These are phyloP conservation scores for Colletotrichum ledebouriae DNA, from an alignment of 2,329 filamentous ascomycete genomes.

Conservation along the genomic window DNA sequence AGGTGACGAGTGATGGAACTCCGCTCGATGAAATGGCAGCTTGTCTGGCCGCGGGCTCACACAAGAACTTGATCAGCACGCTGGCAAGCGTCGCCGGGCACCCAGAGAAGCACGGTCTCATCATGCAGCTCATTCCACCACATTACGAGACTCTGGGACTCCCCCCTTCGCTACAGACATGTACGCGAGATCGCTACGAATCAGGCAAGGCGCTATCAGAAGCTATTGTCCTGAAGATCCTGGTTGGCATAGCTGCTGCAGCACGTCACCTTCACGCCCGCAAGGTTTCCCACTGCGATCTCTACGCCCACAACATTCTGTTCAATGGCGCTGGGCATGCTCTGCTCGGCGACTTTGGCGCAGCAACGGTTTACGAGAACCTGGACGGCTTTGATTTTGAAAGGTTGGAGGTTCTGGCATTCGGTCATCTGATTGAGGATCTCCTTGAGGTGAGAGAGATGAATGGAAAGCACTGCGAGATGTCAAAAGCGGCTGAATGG, in stretches of 20 bases:
- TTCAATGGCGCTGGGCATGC: conserved; percentile 57
- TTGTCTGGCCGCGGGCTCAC: conserved; percentile 59
- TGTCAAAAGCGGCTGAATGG: conserved; percentile 35
- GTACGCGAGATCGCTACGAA: conserved; percentile 60
- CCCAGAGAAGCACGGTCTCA: conserved; percentile 57
- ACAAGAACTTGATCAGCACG: conserved; percentile 60
- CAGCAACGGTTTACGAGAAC: conserved; percentile 59
- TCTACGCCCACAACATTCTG: conserved; percentile 64
- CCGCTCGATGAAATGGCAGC: conserved; percentile 64
- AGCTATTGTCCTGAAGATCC: conserved; percentile 51
- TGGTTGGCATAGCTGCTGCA: conserved; percentile 57
- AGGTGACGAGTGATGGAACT: conserved; percentile 61
- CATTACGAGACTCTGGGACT: conserved; percentile 58
- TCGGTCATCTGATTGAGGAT: conserved; percentile 62
- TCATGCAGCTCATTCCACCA: conserved; percentile 62
- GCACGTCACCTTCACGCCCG: conserved; percentile 58
- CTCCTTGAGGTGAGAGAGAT: conserved; percentile 50
- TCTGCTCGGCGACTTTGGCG: conserved; percentile 62
- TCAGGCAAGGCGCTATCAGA: conserved; percentile 48
- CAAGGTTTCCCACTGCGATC: conserved; percentile 60
- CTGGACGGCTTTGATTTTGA: conserved; percentile 51
- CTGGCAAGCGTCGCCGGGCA: conserved; percentile 59
- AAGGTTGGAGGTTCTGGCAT: conserved; percentile 61
- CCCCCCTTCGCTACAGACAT: conserved; percentile 59
- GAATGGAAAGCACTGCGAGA: background rate